Conservation (phyloP, 257 asterid species). For the Misopates orontium region DNA sequence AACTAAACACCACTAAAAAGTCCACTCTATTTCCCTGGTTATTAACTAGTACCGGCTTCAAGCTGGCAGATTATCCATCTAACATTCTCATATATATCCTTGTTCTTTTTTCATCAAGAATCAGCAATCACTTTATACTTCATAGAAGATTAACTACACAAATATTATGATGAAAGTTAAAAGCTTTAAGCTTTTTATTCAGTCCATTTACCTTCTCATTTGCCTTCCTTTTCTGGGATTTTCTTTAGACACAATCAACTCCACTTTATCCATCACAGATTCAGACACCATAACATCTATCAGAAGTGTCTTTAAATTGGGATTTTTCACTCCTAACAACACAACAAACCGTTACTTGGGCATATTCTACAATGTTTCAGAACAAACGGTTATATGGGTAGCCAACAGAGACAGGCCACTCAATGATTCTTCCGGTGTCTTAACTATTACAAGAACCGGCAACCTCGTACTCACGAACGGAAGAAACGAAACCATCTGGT, state of each 20-base stretch:
- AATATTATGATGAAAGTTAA: background rate
- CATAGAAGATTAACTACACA: background rate
- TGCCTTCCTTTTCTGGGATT: slow-evolving; percentile 10
- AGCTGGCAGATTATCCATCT: too few species aligned
- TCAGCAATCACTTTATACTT: too few species aligned
- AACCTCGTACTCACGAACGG: slow-evolving; percentile 34
- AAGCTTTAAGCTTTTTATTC: background rate
- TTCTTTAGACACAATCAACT: slow-evolving; percentile 26
- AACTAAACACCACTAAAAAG: too few species aligned
- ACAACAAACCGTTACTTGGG: slow-evolving; percentile 37
- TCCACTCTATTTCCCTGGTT: too few species aligned
- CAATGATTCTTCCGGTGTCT: slow-evolving; percentile 18
- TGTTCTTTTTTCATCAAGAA: too few species aligned
- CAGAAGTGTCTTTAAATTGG: slow-evolving; percentile 21
- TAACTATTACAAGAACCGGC: slow-evolving; percentile 26
- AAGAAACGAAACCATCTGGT: slow-evolving; percentile 31
- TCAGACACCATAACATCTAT: slow-evolving; percentile 17
- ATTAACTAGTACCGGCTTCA: too few species aligned
- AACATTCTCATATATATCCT: too few species aligned
- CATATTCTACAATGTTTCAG: slow-evolving; percentile 36
- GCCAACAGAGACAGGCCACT: slow-evolving; percentile 6
- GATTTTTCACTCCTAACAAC: slow-evolving; percentile 29
- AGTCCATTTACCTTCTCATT: slow-evolving; percentile 2
- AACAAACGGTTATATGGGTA: slow-evolving; percentile 24
- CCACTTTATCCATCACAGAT: slow-evolving; percentile 22